phyloP scores from a whole-genome alignment of 2,329 filamentous ascomycete genomes.

The Alternaria ventricosa region DNA sequence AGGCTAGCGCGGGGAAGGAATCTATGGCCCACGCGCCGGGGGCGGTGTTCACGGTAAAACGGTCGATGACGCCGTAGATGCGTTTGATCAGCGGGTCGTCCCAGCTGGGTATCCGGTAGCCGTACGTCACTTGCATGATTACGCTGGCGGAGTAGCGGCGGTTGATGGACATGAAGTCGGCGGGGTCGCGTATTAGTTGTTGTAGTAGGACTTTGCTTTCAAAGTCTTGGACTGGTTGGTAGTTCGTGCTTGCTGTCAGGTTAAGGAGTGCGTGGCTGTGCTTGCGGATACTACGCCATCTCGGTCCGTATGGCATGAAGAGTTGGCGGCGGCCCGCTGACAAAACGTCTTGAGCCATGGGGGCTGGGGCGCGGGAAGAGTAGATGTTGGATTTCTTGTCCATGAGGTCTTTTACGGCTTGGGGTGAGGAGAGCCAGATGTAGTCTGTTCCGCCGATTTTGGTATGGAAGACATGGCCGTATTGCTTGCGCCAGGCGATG shows the following conservation, averaged over 20 bases:
- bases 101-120: constrained; percentile 44
- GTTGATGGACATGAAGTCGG: constrained; percentile 42
- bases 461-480: constrained; percentile 50
- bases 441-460: constrained; percentile 51
- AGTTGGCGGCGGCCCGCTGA: constrained; percentile 57
- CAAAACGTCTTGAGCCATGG: constrained; percentile 51
- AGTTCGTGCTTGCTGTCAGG: constrained; percentile 41
- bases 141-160: constrained; percentile 42
- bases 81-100: constrained; percentile 42
- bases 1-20: constrained; percentile 39
- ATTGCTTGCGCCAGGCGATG: constrained; percentile 44
- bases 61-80: constrained; percentile 39
- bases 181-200: constrained; percentile 49
- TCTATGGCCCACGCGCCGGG: constrained; percentile 37
- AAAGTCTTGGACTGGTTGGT: constrained; percentile 54
- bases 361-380: constrained; percentile 52
- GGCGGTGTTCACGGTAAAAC: constrained; percentile 42
- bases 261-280: constrained; percentile 43
- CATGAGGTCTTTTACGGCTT: constrained; percentile 61
- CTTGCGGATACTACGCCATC: constrained; percentile 48
- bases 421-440: constrained; percentile 54
- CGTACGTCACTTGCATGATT: constrained; percentile 45
- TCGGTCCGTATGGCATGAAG: constrained; percentile 51
- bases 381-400: constrained; percentile 62
- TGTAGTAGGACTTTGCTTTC: constrained; percentile 55